Base-by-base conservation (phyloP, 2,329 filamentous ascomycete genomes). In the Ophiocordyceps camponoti-floridani region DNA sequence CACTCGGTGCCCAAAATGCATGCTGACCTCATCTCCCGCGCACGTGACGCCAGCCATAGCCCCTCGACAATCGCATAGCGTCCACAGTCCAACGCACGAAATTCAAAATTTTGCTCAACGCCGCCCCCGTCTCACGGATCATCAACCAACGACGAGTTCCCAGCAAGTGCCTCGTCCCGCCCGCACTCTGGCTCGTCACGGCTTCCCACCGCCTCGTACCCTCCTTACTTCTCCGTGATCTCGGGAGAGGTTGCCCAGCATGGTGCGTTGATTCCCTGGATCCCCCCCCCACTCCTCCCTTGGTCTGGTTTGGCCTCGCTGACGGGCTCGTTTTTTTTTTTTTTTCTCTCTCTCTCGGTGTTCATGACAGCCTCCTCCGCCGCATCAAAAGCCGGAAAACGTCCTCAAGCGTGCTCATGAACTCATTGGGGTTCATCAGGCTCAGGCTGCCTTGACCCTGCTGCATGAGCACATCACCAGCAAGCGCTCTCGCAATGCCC, bases 391-490 rank as follows among this genome's bases (percentile, higher is more conserved):
- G 68, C 91, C 91, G 61, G 91, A 98, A 73, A 98, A 98, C 81
- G 88, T 95, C 63, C 80, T 96, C 65, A 94, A 94, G 79, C 81
- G 91, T 66, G 91, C 91, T 51, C 83, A 96, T 68, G 91, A 98
- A 74, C 85, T 98, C 68, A 95, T 96, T 70, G 91, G 87, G 61
- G 91, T 98, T 60, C 83, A 84, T 63, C 91, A 98, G 77, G 75
- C 84, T 55, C 78, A 84, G 57, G 89, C 91, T 59, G 91, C 91
- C 62, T 74, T 98, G 63, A 87, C 82, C 59, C 80, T 96, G 59
- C 82, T 98, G 50, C 91, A 96, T 73, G 91, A 98, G 75, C 91
- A 98, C 79, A 87, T 96, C 71, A 94, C 87, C 57, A 95, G 86
- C 53, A 98, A 98, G 74, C 78, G 91, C 58, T 95, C 88, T 57